Evolutionary conservation across 164 flowering plant species (phyloP).

Genomic region (Cinnamomum micranthum): DNA sequence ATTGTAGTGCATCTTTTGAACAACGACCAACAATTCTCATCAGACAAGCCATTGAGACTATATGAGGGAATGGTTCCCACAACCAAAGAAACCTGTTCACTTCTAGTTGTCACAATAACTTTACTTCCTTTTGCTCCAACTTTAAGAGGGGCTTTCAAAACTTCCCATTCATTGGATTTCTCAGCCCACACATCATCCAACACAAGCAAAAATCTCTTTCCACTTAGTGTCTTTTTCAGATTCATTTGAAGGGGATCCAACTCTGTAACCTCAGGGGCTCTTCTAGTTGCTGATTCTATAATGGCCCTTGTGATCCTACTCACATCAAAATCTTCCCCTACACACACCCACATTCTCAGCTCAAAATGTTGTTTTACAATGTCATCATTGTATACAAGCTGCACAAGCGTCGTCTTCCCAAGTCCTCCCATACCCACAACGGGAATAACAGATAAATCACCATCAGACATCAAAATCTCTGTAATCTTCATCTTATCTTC

Average conservation of each 20-base stretch:
- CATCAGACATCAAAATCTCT: neutral
- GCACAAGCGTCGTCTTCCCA: slow-evolving; percentile 18
- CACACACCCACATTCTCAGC: slow-evolving; percentile 2
- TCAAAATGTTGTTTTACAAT: neutral
- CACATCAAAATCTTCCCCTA: slow-evolving; percentile 8
- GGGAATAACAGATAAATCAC: neutral
- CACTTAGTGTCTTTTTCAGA: neutral
- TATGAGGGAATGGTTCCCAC: slow-evolving; percentile 7
- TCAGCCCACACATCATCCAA: slow-evolving; percentile 22
- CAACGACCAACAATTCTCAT: slow-evolving; percentile 9
- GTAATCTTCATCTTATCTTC: slow-evolving; percentile 1
- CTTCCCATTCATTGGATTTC: slow-evolving; percentile 3
- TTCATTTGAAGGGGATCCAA: neutral
- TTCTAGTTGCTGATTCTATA: neutral
- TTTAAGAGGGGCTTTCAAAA: slow-evolving; percentile 4
- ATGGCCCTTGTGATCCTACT: neutral
- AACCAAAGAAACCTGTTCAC: slow-evolving; percentile 4
- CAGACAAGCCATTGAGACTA: slow-evolving; percentile 10
- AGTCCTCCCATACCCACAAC: slow-evolving; percentile 14
- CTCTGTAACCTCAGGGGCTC: neutral
- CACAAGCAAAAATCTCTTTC: slow-evolving; percentile 11
- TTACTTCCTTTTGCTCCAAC: slow-evolving; percentile 14
- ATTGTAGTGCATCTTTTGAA: neutral
- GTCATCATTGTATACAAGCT: slow-evolving; percentile 8
- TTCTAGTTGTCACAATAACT: slow-evolving; percentile 18